A percentile compares a stretch with the other conserved stretches of the same genome.
Evolutionary conservation across 768 basidiomycete genomes (phyloP).

Genomic region (Collybia sordida): DNA sequence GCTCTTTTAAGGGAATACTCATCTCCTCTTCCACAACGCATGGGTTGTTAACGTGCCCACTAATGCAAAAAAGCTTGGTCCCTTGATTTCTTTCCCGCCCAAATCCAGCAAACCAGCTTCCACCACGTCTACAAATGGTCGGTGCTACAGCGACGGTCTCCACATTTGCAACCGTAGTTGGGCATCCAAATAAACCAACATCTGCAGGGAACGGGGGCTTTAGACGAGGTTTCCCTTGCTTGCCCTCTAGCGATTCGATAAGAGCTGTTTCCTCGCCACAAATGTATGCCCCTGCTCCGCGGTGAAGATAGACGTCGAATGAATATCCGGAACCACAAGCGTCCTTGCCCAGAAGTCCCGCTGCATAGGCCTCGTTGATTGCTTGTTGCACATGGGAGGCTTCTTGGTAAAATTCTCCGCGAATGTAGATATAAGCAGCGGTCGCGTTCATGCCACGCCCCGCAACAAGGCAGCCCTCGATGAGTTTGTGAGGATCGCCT

Average conservation of each 20-base stretch:
- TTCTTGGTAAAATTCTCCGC: conserved; percentile 97
- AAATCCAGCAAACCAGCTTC: conserved; percentile 89
- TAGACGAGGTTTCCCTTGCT: conserved; percentile 95
- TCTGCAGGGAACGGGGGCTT: conserved; percentile 99
- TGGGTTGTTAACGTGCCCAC: conserved; percentile 97
- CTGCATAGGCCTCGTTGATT: conserved; percentile 91
- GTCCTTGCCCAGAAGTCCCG: conserved; percentile 85
- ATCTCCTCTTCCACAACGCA: conserved; percentile 99
- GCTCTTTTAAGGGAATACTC: conserved; percentile 92
- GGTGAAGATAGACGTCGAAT: conserved; percentile 99
- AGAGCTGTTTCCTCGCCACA: conserved; percentile 98
- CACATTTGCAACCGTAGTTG: conserved; percentile 96
- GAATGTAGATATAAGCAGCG: conserved; percentile 99
- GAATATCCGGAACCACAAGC: conserved; percentile 89
- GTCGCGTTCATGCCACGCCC: conserved; percentile 97
- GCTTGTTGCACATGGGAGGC: conserved; percentile 93
- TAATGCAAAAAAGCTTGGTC: conserved; percentile 96
- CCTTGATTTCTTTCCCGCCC: conserved; percentile 92
- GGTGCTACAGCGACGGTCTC: conserved; percentile 98
- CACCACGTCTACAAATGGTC: conserved; percentile 90
- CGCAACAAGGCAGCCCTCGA: conserved; percentile 97
- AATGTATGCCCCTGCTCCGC: conserved; percentile 97
- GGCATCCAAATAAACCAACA: conserved; percentile 96
- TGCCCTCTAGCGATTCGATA: conserved; percentile 96
- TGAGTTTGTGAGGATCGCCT: conserved; percentile 96